Evolutionary conservation across 2,329 filamentous ascomycete species (phyloP).

Genomic region (Botrytis porri): DNA sequence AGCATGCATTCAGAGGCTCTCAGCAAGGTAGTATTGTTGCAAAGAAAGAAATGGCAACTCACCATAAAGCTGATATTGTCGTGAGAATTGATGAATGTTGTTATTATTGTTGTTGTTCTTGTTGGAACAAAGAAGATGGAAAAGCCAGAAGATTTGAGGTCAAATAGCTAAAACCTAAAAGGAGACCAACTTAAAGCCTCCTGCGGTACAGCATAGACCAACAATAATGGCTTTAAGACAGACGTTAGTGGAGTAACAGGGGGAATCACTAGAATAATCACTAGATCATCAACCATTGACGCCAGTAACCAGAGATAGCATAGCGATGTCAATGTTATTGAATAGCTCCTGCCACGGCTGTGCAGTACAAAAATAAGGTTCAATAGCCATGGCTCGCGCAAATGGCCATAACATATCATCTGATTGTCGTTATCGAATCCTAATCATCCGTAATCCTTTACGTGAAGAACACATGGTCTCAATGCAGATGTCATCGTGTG

Average conservation of each 20-base stretch:
- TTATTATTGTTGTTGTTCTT: neutral
- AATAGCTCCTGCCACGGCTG: neutral
- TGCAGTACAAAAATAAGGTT: neutral
- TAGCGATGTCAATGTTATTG: neutral
- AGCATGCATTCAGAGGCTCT: neutral
- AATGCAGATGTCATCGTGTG: no score
- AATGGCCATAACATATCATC: neutral
- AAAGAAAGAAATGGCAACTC: neutral
- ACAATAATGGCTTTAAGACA: neutral
- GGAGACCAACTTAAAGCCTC: neutral
- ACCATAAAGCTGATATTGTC: neutral
- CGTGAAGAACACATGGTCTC: neutral
- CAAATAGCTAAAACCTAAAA: neutral
- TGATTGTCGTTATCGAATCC: neutral
- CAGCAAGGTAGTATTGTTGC: neutral
- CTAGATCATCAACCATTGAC: neutral
- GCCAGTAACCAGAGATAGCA: neutral
- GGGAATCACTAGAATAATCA: neutral
- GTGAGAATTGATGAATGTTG: neutral
- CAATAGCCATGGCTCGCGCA: neutral
- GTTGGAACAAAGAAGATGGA: neutral
- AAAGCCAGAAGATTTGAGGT: neutral
- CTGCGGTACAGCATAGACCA: neutral
- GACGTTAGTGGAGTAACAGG: neutral
- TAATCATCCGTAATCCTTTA: neutral